Evolutionary conservation across 179 eudicot genomes (phyloP).

Genomic region (Drosera spatulata): DNA sequence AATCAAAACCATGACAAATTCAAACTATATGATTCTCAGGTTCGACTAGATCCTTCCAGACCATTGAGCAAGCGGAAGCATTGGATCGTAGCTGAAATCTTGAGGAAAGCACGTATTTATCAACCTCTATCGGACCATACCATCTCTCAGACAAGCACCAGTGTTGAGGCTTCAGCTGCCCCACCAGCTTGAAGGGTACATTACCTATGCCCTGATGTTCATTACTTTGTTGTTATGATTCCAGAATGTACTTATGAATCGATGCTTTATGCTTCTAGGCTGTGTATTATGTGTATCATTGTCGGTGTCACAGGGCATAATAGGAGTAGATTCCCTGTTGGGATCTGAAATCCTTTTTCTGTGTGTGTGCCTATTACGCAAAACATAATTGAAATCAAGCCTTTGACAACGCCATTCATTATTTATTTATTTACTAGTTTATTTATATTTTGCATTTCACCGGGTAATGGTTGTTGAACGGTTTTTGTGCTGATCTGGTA

Average conservation of each 20-base stretch:
- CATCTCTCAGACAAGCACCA: slow-evolving; percentile 16
- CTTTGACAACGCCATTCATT: no score
- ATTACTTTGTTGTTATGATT: background rate
- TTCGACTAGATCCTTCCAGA: slow-evolving; percentile 75
- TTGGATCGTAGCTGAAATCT: slow-evolving; percentile 82
- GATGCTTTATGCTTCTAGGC: background rate
- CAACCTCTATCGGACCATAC: slow-evolving; percentile 35
- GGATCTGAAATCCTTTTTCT: no score
- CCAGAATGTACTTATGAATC: background rate
- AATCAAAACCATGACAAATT: background rate
- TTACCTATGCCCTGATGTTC: background rate
- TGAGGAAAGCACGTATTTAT: slow-evolving; percentile 82
- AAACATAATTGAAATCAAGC: no score
- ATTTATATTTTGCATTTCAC: no score
- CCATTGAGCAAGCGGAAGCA: slow-evolving; percentile 87
- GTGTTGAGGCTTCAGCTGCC: slow-evolving; percentile 17
- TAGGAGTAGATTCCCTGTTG: no score
- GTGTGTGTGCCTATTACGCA: no score
- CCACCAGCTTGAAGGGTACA: slow-evolving; percentile 16
- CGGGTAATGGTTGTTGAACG: no score
- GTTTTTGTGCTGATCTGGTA: no score
- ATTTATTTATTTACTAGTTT: no score
- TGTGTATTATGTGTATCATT: no score
- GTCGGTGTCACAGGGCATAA: no score
- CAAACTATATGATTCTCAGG: slow-evolving; percentile 31